Conservation (phyloP, 1,139 yeast genomes). For the Zygosaccharomyces sapae region DNA sequence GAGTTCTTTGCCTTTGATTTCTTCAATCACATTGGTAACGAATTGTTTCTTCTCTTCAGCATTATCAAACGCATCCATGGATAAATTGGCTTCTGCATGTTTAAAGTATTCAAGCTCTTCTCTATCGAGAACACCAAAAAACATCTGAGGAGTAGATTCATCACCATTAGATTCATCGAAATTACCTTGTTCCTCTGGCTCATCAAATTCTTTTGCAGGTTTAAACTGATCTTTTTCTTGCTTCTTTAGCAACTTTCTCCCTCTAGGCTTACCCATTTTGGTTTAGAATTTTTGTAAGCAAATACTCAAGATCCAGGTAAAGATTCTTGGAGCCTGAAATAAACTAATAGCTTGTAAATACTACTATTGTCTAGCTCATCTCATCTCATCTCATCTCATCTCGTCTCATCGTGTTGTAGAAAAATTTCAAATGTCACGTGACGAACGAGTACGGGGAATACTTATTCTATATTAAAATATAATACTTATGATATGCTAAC, state of each 20-base stretch:
- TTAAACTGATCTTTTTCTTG: conserved; percentile 32
- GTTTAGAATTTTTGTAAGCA: not conserved
- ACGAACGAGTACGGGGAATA: not conserved
- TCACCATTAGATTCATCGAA: conserved; percentile 1
- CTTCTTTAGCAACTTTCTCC: conserved; percentile 59
- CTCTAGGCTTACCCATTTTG: conserved; percentile 50
- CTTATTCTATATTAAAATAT: conserved; percentile 1
- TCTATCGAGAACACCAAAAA: conserved; percentile 82
- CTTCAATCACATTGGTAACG: conserved; percentile 74
- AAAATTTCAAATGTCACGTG: conserved; percentile 4
- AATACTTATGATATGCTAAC: conserved; percentile 1
- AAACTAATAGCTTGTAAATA: not conserved
- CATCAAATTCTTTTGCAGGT: conserved; percentile 18
- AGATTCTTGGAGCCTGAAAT: not conserved
- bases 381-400: conserved; percentile 15
- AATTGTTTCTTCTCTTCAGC: conserved; percentile 72
- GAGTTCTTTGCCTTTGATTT: conserved; percentile 83
- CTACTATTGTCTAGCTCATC: too few relatives aligned
- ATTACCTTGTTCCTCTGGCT: conserved; percentile 10
- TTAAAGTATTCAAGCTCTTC: conserved; percentile 86
- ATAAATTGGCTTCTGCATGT: conserved; percentile 82
- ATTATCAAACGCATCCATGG: conserved; percentile 72
- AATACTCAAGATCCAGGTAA: not conserved
- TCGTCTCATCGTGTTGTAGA: conserved; percentile 18
- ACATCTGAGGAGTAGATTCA: conserved; percentile 42